Percentiles rank a stretch among this genome's conserved stretches.
Conservation (phyloP, 2,329 filamentous ascomycete genomes). For the Raffaelea albimanens region DNA sequence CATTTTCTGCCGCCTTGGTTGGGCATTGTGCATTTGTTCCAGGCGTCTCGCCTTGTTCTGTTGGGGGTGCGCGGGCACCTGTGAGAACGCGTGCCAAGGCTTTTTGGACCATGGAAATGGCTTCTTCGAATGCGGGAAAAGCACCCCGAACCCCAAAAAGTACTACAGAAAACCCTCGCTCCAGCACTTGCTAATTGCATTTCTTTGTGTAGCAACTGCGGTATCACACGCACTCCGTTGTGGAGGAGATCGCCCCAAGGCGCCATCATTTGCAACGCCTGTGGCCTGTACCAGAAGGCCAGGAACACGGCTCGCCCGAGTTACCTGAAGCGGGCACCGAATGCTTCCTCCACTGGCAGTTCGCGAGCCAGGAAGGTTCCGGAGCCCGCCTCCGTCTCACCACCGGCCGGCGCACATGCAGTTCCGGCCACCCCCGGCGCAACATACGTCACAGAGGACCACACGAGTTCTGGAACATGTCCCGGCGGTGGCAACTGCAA, state of each 20-base stretch:
- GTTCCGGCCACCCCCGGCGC: conserved; percentile 37
- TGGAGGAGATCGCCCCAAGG: conserved; percentile 92
- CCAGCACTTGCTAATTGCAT: neutral
- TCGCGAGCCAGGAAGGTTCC: conserved; percentile 28
- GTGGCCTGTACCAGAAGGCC: conserved; percentile 88
- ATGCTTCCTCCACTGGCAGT: conserved; percentile 31
- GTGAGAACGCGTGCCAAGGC: no score
- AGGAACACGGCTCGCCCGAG: conserved; percentile 85
- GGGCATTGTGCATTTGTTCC: no score
- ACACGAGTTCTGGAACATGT: conserved; percentile 74
- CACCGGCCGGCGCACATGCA: conserved; percentile 29
- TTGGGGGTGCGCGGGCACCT: no score
- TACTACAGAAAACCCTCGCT: no score
- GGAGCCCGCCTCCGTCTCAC: conserved; percentile 25
- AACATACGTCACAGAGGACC: conserved; percentile 70
- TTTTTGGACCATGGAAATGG: no score
- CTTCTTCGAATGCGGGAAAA: no score
- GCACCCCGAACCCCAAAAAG: no score
- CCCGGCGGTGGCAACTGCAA: conserved; percentile 93
- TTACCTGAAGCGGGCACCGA: conserved; percentile 71
- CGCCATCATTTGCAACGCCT: conserved; percentile 95
- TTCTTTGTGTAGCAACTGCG: conserved; percentile 64
- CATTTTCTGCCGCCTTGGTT: no score
- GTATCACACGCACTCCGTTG: conserved; percentile 83
- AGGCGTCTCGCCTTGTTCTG: neutral